A percentile compares a stretch with the other conserved stretches of the same genome.
Evolutionary conservation across 345 rosid genomes (phyloP).

Genomic region (Syzygium aqueum): DNA sequence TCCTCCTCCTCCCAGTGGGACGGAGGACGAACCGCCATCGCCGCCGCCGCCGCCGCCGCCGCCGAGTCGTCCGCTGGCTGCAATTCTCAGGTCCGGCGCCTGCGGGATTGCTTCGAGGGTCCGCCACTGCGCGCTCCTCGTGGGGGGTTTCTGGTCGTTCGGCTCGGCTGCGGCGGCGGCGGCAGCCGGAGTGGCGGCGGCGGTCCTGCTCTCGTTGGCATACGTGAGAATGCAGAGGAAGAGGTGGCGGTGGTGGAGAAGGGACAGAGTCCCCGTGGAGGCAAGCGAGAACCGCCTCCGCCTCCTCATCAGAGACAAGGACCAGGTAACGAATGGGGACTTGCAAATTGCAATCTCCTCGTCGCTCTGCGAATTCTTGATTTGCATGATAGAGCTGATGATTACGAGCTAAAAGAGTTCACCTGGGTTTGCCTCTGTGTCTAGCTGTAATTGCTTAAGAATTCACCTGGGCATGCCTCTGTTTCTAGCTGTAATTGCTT

Average conservation of each 20-base stretch:
- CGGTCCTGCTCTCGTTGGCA: conserved; percentile 11
- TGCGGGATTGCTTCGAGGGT: conserved; percentile 13
- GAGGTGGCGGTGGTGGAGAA: conserved; percentile 10
- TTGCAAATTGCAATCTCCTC: neutral
- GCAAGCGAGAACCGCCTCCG: conserved; percentile 10
- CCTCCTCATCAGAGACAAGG: conserved; percentile 31
- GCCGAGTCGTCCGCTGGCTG: neutral
- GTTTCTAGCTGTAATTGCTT: neutral
- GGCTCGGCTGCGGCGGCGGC: conserved; percentile 8
- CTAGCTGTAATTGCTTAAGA: neutral
- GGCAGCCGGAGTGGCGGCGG: conserved; percentile 7
- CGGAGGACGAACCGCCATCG: neutral
- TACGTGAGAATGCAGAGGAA: neutral
- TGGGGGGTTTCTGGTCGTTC: conserved; percentile 21
- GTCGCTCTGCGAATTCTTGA: neutral
- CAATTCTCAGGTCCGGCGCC: neutral
- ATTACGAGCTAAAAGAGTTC: neutral
- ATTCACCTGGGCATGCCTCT: neutral
- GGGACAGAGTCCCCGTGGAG: neutral
- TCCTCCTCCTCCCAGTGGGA: neutral
- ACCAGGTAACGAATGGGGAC: conserved; percentile 16
- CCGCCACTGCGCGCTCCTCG: neutral
- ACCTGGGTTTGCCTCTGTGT: neutral
- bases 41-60: neutral
- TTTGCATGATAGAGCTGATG: neutral